phyloP scores from a whole-genome alignment of 2,329 filamentous ascomycete species.

The Fusarium sp. region DNA sequence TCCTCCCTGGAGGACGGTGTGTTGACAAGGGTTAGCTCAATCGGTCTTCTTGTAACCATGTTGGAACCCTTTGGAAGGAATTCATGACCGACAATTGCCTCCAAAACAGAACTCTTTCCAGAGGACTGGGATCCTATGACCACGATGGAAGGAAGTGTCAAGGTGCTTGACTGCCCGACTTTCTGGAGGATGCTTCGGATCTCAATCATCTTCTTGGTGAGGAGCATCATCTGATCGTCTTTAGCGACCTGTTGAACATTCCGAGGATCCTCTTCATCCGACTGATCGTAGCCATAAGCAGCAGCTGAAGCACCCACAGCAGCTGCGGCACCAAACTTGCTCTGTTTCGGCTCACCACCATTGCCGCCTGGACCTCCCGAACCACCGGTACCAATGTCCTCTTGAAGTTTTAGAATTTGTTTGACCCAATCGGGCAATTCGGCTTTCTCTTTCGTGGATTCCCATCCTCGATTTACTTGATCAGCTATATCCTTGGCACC shows the following conservation, averaged over 20 bases:
- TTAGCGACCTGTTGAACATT: conserved; percentile 74
- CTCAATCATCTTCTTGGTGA: conserved; percentile 99
- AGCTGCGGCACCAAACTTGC: conserved; percentile 68
- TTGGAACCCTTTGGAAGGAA: conserved; percentile 98
- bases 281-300: conserved; percentile 81
- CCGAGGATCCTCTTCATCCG: conserved; percentile 71
- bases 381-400: conserved; percentile 66
- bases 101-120: conserved; percentile 95
- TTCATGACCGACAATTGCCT: conserved; percentile 97
- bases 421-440: conserved; percentile 82
- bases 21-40: conserved; percentile 95
- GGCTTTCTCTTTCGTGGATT: conserved; percentile 81
- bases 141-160: conserved; percentile 96
- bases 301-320: conserved; percentile 78
- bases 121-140: conserved; percentile 99
- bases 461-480: conserved; percentile 84
- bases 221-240: conserved; percentile 99
- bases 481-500: conserved; percentile 79
- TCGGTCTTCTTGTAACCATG: conserved; percentile 96
- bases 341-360: conserved; percentile 65
- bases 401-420: conserved; percentile 72
- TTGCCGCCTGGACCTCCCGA: conserved; percentile 59
- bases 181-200: conserved; percentile 91
- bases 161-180: conserved; percentile 88
- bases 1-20: conserved; percentile 87